Conservation (phyloP, 2,329 filamentous ascomycete genomes). For the Davidsoniella australis region DNA sequence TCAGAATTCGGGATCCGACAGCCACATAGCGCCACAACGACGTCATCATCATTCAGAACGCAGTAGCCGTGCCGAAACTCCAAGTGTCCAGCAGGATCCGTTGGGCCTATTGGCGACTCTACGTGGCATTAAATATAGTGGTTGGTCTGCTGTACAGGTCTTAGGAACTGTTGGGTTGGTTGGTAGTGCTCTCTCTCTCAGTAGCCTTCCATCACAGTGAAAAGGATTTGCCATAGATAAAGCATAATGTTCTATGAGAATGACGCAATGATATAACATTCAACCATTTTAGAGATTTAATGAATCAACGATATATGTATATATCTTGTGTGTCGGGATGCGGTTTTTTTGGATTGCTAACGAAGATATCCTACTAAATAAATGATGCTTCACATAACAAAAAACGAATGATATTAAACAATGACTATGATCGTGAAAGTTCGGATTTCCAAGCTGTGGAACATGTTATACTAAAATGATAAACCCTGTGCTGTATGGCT, state of each 20-base stretch:
- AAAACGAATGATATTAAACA: no score
- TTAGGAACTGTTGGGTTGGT: conserved; percentile 8
- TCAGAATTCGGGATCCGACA: background rate
- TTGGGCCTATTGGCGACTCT: conserved; percentile 7
- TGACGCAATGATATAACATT: background rate
- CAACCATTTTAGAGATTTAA: no score
- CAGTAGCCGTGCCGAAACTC: background rate
- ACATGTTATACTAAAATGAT: background rate
- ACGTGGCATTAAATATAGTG: conserved; percentile 6
- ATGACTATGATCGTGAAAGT: no score
- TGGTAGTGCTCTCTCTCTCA: conserved; percentile 7
- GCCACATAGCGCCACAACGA: background rate
- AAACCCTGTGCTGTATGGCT: background rate
- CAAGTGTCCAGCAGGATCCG: conserved; percentile 9
- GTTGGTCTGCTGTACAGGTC: conserved; percentile 12
- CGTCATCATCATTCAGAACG: background rate
- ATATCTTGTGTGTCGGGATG: no score
- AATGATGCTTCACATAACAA: no score
- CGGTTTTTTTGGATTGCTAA: no score
- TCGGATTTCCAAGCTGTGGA: background rate
- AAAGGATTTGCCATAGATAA: no score
- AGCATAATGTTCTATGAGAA: background rate
- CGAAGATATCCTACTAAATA: no score
- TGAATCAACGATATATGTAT: no score
- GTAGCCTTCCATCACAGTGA: background rate